Percentiles rank a stretch among this genome's conserved stretches.
These are phyloP conservation scores for Fusarium musae DNA, from an alignment of 2,329 filamentous ascomycete species.

Conservation along the genomic window DNA sequence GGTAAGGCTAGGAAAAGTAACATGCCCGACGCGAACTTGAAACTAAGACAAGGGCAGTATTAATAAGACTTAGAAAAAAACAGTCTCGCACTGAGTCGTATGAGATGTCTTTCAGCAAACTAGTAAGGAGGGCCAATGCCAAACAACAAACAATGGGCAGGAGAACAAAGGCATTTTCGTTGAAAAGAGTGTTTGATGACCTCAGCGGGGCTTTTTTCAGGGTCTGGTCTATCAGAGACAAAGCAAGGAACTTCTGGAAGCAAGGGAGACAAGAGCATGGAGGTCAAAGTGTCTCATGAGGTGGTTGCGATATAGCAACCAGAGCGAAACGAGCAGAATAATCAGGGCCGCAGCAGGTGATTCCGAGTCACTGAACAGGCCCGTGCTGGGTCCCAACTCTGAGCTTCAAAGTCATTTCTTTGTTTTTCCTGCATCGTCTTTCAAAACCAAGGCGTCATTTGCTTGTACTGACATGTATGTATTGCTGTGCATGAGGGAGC, in stretches of 20 bases:
- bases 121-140: background rate
- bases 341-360: background rate
- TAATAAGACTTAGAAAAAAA: background rate
- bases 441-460: conserved; percentile 15
- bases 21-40: conserved; percentile 21
- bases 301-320: conserved; percentile 8
- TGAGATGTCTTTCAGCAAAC: conserved; percentile 7
- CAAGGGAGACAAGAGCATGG: conserved; percentile 18
- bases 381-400: conserved; percentile 8
- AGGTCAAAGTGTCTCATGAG: conserved; percentile 19
- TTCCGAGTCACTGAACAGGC: background rate
- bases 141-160: conserved; percentile 10
- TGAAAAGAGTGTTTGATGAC: background rate
- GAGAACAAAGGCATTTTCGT: conserved; percentile 4
- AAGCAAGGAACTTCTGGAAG: conserved; percentile 4
- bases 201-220: conserved; percentile 4
- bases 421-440: background rate
- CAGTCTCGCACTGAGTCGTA: conserved; percentile 14
- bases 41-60: conserved; percentile 24
- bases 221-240: conserved; percentile 10
- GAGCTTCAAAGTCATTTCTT: conserved; percentile 1
- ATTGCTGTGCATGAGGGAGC: conserved; percentile 12
- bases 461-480: conserved; percentile 19
- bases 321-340: background rate
- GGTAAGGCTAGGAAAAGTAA: conserved; percentile 5